Evolutionary conservation across 2,329 filamentous ascomycete genomes (phyloP).

Genomic region (Scolecobasidium constrictum): DNA sequence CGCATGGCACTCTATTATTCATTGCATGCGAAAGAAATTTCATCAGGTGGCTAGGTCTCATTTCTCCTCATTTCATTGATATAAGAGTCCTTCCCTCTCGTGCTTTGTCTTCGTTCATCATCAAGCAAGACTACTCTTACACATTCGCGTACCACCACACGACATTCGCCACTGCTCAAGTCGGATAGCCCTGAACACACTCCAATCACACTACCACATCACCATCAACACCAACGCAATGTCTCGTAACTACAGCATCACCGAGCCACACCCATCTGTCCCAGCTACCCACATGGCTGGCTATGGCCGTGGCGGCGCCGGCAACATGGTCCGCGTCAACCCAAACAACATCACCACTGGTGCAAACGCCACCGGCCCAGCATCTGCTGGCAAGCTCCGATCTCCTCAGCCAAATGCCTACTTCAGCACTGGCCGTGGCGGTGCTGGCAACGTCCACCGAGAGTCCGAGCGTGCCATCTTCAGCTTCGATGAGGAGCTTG

Average conservation of each 20-base stretch:
- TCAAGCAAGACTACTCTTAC: neutral
- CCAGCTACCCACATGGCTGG: conserved; percentile 39
- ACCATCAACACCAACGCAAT: neutral
- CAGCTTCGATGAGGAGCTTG: conserved; percentile 58
- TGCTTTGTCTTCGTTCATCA: no score
- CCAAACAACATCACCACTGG: conserved; percentile 42
- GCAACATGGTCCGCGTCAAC: conserved; percentile 45
- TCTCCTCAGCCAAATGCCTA: conserved; percentile 34
- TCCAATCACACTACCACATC: conserved; percentile 1
- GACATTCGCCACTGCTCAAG: neutral
- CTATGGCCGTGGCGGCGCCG: conserved; percentile 47
- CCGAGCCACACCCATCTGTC: conserved; percentile 51
- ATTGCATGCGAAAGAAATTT: conserved; percentile 1
- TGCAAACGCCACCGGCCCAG: conserved; percentile 33
- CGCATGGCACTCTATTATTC: conserved; percentile 6
- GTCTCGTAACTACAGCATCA: conserved; percentile 38
- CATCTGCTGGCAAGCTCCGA: conserved; percentile 38
- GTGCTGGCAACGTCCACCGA: conserved; percentile 52
- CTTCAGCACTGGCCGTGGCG: conserved; percentile 57
- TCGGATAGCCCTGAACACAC: no score
- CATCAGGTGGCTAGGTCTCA: neutral
- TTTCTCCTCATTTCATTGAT: neutral
- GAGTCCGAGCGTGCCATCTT: conserved; percentile 49
- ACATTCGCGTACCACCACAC: neutral
- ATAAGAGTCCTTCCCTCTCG: no score